A percentile compares a stretch with the other conserved stretches of the same genome.
These are phyloP conservation scores for Fusarium chuoi DNA, from an alignment of 2,329 filamentous ascomycete species.

Conservation along the genomic window DNA sequence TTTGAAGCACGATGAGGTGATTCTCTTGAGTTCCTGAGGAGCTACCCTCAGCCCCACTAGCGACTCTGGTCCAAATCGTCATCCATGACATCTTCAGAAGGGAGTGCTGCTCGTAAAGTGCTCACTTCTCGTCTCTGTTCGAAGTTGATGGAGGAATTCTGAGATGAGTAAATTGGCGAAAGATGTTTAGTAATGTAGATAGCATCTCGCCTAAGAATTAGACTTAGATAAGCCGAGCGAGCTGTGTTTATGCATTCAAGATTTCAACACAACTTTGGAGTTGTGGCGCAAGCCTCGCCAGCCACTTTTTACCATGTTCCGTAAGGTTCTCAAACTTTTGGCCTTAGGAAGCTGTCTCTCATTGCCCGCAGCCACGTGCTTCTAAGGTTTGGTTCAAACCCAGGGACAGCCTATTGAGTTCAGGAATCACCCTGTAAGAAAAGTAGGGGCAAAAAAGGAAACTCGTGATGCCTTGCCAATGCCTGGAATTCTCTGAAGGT, in stretches of 20 bases:
- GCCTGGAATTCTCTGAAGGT: not conserved
- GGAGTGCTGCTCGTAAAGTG: not conserved
- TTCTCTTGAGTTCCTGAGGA: slow-evolving; percentile 17
- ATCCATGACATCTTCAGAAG: slow-evolving; percentile 33
- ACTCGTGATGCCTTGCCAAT: not conserved
- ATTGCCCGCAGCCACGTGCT: slow-evolving; percentile 19
- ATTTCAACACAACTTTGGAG: not conserved
- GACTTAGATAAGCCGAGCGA: not conserved
- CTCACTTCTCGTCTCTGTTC: not conserved
- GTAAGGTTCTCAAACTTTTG: slow-evolving; percentile 1
- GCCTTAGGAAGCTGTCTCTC: not conserved
- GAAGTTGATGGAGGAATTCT: not conserved
- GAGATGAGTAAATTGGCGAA: not conserved
- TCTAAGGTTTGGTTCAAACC: not conserved
- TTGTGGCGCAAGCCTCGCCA: slow-evolving; percentile 9
- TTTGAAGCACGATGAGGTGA: slow-evolving; percentile 10
- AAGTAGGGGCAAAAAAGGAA: not conserved
- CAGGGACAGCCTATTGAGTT: not conserved
- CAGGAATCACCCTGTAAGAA: not conserved
- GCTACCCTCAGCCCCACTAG: slow-evolving; percentile 32
- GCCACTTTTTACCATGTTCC: slow-evolving; percentile 18
- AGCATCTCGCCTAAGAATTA: not conserved
- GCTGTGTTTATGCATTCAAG: not conserved
- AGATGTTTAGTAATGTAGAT: not conserved
- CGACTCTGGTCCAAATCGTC: slow-evolving; percentile 25